phyloP scores from a whole-genome alignment of 2,329 filamentous ascomycete genomes.

The Fusarium sp. region DNA sequence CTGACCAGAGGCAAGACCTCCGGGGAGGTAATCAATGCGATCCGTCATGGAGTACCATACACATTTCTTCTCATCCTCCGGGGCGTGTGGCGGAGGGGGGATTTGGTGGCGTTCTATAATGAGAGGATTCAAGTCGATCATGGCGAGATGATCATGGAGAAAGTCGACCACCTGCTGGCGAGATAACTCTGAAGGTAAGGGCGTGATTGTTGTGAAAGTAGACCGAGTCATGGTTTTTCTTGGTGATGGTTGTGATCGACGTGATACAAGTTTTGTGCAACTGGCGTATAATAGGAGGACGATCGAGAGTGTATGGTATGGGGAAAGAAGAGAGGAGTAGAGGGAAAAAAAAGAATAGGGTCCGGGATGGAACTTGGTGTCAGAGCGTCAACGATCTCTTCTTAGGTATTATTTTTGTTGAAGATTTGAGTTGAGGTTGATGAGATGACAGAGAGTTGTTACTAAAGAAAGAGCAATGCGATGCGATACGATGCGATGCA shows the following conservation, averaged over 20 bases:
- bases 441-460: slow-evolving; percentile 19
- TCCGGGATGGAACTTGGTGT: not conserved
- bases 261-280: slow-evolving; percentile 2
- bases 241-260: slow-evolving; percentile 27
- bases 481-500: not conserved
- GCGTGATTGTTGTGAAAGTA: slow-evolving; percentile 82
- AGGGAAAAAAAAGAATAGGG: slow-evolving; percentile 7
- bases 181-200: slow-evolving; percentile 75
- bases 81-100: slow-evolving; percentile 73
- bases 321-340: slow-evolving; percentile 7
- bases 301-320: slow-evolving; percentile 9
- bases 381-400: slow-evolving; percentile 11
- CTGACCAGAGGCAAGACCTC: slow-evolving; percentile 71
- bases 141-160: slow-evolving; percentile 81
- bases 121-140: slow-evolving; percentile 90
- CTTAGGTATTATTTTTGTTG: slow-evolving; percentile 3
- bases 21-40: slow-evolving; percentile 79
- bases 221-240: slow-evolving; percentile 55
- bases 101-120: slow-evolving; percentile 79
- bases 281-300: not conserved
- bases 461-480: not conserved
- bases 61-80: slow-evolving; percentile 77
- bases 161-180: slow-evolving; percentile 79
- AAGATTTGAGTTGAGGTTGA: slow-evolving; percentile 3
- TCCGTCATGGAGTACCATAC: slow-evolving; percentile 86